Evolutionary conservation across 108 stramenopile genomes (phyloP), one percentile per base, ranked within the genome.

Genomic region (Pseudonitzschia multiseries): DNA sequence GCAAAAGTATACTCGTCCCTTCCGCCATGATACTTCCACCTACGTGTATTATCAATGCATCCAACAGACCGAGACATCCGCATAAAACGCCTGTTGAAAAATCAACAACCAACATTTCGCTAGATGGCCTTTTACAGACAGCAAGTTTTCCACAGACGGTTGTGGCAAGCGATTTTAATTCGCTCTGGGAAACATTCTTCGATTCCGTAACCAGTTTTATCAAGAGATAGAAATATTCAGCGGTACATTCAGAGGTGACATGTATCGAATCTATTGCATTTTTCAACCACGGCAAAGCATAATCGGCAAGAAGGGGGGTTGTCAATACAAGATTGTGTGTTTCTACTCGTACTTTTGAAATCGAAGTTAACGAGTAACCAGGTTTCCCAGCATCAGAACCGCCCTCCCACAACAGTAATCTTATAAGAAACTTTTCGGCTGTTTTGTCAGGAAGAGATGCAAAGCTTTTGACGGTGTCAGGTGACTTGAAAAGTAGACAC

Each of bases 91-190:
- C 90, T 20, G 91, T 91, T 40, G 90, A 80, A 43, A 81, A 71
- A 69, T 89, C 87, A 27, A 82, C 71, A 33, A 68, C 27, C 20
- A 81, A 82, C 57, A 71, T 81, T 24, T 92, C 90, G 48, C 65
- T 81, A 20, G 68, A 76, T 52, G 83, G 82, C 15, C 87, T 68
- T 17, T 89, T 87, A 68, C 89, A 93, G 0, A 81, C 76, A 36
- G 89, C 87, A 6, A 96, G 74, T 69, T 92, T 96, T 71, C 75
- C 81, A 72, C 95, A 96, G 28, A 92, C 86, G n/a, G 84, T 80
- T 5, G 83, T 82, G n/a, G 85, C 88, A 4, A 96, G 80, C 26
- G 82, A 69, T 42, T 64, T 61, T 68, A 93, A 48, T 32, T 92
- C 83, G 21, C 72, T 53, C 36, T 68, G 62, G 21, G 83, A 77